Evolutionary conservation across 257 asterid genomes (phyloP).

Genomic region (Gentiana macrophylla): DNA sequence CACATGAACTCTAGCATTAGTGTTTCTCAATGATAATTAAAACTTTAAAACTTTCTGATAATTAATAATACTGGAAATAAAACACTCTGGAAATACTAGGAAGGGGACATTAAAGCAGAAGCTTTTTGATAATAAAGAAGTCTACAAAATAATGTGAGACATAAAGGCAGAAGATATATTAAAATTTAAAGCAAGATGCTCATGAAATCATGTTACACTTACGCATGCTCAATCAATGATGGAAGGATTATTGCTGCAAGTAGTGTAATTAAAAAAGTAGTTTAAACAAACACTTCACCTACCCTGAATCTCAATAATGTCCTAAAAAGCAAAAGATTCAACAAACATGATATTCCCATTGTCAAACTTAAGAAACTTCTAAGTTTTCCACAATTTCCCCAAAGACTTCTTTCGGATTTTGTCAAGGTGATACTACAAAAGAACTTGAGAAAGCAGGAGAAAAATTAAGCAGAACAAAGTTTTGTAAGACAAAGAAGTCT

Average conservation of each 20-base stretch:
- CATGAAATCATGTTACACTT: constrained; percentile 22
- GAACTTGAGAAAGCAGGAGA: constrained; percentile 2
- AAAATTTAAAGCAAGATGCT: constrained; percentile 15
- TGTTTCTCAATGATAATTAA: background rate
- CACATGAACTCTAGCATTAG: background rate
- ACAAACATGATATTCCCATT: background rate
- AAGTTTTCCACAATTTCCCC: no score
- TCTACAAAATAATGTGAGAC: constrained; percentile 1
- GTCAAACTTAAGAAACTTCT: no score
- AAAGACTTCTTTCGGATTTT: background rate
- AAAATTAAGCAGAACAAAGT: no score
- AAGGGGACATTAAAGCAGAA: background rate
- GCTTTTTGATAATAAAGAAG: constrained; percentile 9
- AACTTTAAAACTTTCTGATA: background rate
- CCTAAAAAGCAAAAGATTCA: background rate
- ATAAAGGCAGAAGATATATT: constrained; percentile 10
- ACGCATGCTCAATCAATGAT: constrained; percentile 27
- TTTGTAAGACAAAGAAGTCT: no score
- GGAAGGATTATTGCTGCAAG: constrained; percentile 10
- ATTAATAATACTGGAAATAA: no score
- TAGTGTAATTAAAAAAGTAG: constrained; percentile 4
- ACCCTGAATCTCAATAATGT: no score
- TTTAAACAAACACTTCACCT: background rate
- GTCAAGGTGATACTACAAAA: background rate
- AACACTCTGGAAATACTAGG: background rate